Conservation (phyloP, 139 green algal species). For the Chlamydomonas incerta region DNA sequence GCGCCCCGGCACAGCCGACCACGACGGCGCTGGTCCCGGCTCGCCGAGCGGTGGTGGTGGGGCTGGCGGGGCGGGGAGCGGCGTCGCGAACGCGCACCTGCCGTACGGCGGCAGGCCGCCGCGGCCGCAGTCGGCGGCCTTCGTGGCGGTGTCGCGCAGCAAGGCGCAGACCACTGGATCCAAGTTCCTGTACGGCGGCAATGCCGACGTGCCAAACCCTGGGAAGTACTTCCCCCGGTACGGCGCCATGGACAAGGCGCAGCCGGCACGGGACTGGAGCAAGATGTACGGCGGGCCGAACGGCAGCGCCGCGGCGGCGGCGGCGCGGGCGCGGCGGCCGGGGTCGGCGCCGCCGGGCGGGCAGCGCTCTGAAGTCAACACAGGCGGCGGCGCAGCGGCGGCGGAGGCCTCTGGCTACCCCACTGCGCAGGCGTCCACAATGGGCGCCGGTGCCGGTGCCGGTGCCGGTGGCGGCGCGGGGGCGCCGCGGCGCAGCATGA, state of each 20-base stretch:
- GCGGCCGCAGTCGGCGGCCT: neutral
- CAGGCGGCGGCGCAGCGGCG: too few species aligned
- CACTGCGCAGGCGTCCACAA: neutral
- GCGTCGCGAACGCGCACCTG: too few species aligned
- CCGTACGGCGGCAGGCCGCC: neutral
- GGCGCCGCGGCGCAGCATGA: neutral
- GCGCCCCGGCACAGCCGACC: neutral
- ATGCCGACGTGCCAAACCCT: neutral
- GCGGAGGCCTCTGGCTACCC: too few species aligned
- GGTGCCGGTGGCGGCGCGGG: too few species aligned
- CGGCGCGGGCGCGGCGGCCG: neutral
- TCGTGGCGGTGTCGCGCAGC: neutral
- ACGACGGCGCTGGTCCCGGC: too few species aligned
- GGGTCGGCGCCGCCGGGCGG: neutral
- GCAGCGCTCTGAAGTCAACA: too few species aligned
- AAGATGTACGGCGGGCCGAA: neutral
- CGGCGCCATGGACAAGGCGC: conserved; percentile 3
- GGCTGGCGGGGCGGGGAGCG: too few species aligned
- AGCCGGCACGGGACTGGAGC: neutral
- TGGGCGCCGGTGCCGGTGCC: too few species aligned
- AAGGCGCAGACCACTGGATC: neutral
- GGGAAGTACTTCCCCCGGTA: conserved; percentile 25
- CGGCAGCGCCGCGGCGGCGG: neutral
- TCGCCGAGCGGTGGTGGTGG: too few species aligned
- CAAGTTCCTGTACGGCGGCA: conserved; percentile 12